Evolutionary conservation across 2,329 filamentous ascomycete genomes (phyloP).

Genomic region (Alternaria triticina): DNA sequence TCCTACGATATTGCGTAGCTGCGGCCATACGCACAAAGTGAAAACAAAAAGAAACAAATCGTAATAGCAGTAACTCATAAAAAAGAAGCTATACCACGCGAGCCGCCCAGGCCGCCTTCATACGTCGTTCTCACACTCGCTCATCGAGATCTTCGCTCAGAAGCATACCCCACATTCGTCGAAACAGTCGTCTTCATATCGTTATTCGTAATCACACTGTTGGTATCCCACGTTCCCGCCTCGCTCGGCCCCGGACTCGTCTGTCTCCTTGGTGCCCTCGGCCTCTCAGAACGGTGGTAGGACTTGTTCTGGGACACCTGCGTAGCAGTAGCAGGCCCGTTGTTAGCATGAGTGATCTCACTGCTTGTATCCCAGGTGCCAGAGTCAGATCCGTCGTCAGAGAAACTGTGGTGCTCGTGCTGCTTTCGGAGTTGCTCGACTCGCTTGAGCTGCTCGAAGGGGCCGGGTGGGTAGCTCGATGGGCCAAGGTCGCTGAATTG

Average conservation of each 20-base stretch:
- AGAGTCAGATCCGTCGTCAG: slow-evolving; percentile 10
- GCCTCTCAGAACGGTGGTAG: slow-evolving; percentile 2
- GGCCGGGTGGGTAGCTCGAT: slow-evolving; percentile 5
- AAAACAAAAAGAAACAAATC: neutral
- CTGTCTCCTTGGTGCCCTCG: slow-evolving; percentile 5
- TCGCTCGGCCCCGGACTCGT: neutral
- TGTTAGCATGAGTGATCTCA: slow-evolving; percentile 13
- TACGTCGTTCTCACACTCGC: neutral
- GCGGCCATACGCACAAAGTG: neutral
- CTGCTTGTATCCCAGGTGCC: slow-evolving; percentile 16
- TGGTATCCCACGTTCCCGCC: slow-evolving; percentile 12
- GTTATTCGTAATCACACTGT: slow-evolving; percentile 12
- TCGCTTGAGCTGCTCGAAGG: slow-evolving; percentile 9
- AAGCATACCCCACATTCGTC: slow-evolving; percentile 6
- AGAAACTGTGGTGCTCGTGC: slow-evolving; percentile 6
- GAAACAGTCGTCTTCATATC: slow-evolving; percentile 13
- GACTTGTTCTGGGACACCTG: slow-evolving; percentile 5
- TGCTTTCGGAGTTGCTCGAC: slow-evolving; percentile 7
- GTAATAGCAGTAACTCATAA: neutral
- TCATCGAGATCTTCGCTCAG: slow-evolving; percentile 4
- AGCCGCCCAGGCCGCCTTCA: neutral
- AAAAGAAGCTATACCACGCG: neutral
- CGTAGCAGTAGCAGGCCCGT: slow-evolving; percentile 10
- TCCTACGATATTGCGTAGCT: slow-evolving; percentile 5
- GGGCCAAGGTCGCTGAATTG: slow-evolving; percentile 1